Evolutionary conservation across 169 alveolate species (phyloP).

Genomic region (Plasmodium gallinaceum): DNA sequence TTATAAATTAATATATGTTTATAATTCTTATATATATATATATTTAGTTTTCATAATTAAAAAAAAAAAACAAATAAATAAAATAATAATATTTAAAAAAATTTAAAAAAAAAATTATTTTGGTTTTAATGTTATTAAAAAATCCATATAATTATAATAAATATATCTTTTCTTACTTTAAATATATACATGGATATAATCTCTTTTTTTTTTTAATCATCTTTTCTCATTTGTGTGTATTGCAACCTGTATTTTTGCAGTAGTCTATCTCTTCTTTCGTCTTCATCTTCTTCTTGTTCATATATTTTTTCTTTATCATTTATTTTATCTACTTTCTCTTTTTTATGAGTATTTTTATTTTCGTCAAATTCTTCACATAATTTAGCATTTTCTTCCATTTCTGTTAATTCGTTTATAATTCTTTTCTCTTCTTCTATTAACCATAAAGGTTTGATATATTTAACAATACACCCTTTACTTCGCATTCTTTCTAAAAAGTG

Average conservation of each 20-base stretch:
- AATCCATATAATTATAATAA: too few relatives aligned
- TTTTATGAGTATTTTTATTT: not conserved
- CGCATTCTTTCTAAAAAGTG: conserved; percentile 90
- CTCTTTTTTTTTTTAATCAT: not conserved
- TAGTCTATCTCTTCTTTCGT: conserved; percentile 13
- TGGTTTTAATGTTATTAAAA: too few relatives aligned
- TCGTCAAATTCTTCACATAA: conserved; percentile 12
- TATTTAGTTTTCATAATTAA: too few relatives aligned
- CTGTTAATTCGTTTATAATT: conserved; percentile 84
- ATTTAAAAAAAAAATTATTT: too few relatives aligned
- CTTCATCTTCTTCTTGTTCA: conserved; percentile 1
- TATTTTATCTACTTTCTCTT: not conserved
- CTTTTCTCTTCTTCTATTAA: conserved; percentile 87
- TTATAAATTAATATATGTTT: too few relatives aligned
- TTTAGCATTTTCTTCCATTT: conserved; percentile 83
- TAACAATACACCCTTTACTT: conserved; percentile 88
- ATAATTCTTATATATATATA: too few relatives aligned
- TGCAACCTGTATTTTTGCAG: conserved; percentile 44
- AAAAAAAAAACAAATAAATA: too few relatives aligned
- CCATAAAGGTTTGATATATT: conserved; percentile 93
- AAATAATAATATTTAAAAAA: too few relatives aligned
- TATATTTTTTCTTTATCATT: not conserved
- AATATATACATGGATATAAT: not conserved
- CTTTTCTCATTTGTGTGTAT: conserved; percentile 8
- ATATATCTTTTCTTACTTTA: not conserved